These are phyloP conservation scores for Vitis amurensis DNA, from an alignment of 164 flowering plant species.

Conservation along the genomic window DNA sequence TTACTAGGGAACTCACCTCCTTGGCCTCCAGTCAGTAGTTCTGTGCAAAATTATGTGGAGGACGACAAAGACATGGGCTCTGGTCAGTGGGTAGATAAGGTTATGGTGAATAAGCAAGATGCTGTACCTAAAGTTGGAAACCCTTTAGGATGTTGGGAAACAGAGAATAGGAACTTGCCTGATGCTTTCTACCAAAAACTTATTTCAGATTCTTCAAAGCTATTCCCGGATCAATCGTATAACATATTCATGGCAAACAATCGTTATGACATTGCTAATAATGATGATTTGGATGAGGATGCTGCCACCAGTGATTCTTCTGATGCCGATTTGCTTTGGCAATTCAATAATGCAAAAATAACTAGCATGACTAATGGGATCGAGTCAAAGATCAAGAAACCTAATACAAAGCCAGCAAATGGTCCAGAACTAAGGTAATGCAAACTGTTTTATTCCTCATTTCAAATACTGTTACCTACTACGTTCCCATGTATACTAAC, in stretches of 20 bases:
- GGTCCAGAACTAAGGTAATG: slow-evolving; percentile 64
- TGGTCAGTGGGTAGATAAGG: slow-evolving; percentile 92
- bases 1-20: slow-evolving; percentile 60
- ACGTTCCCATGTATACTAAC: background rate
- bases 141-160: slow-evolving; percentile 47
- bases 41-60: slow-evolving; percentile 38
- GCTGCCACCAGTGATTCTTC: slow-evolving; percentile 92
- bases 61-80: slow-evolving; percentile 61
- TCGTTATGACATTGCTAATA: slow-evolving; percentile 39
- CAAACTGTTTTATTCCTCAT: background rate
- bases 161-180: slow-evolving; percentile 43
- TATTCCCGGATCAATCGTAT: slow-evolving; percentile 47
- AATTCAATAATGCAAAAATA: slow-evolving; percentile 69
- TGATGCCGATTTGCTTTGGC: slow-evolving; percentile 85
- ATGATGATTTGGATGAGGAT: slow-evolving; percentile 79
- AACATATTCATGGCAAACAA: slow-evolving; percentile 37
- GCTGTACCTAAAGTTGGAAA: slow-evolving; percentile 31
- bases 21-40: slow-evolving; percentile 67
- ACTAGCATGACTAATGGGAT: slow-evolving; percentile 38
- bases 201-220: slow-evolving; percentile 49
- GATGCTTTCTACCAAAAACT: slow-evolving; percentile 58
- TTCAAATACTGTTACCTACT: background rate
- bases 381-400: slow-evolving; percentile 52
- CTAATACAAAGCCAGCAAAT: slow-evolving; percentile 42
- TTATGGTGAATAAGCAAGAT: slow-evolving; percentile 91